A percentile compares a stretch with the other conserved stretches of the same genome.
Conservation (phyloP, 257 asterid genomes). For the Salvia splendens region DNA sequence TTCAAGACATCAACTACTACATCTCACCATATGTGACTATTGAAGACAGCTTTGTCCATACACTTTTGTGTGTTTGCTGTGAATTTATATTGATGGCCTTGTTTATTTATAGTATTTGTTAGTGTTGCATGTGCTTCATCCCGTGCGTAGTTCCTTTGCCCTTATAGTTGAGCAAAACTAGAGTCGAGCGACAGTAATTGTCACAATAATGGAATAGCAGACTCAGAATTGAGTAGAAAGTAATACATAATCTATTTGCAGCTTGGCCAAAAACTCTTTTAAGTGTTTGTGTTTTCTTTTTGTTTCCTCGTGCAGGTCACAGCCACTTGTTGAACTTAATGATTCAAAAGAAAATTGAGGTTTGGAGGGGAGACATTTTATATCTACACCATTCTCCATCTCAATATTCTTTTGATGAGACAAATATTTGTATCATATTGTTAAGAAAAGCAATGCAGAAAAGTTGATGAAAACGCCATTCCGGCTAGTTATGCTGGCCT, state of each 20-base stretch:
- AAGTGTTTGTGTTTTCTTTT: background rate
- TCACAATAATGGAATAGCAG: background rate
- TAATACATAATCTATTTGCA: slow-evolving; percentile 2
- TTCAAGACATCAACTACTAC: slow-evolving; percentile 12
- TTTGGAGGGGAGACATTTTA: slow-evolving; percentile 26
- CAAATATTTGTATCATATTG: slow-evolving; percentile 35
- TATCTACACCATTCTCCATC: slow-evolving; percentile 29
- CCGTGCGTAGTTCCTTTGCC: background rate
- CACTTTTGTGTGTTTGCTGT: slow-evolving; percentile 7
- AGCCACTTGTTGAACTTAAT: slow-evolving; percentile 46
- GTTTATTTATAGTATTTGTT: background rate
- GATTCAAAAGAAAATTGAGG: slow-evolving; percentile 45
- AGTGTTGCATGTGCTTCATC: slow-evolving; percentile 1
- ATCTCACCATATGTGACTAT: background rate
- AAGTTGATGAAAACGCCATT: slow-evolving; percentile 21
- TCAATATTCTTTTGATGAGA: slow-evolving; percentile 4
- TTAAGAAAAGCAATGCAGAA: slow-evolving; percentile 26
- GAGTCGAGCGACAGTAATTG: background rate
- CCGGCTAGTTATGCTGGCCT: slow-evolving; percentile 4
- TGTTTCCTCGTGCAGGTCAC: slow-evolving; percentile 53
- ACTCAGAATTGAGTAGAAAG: background rate
- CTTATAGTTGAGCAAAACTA: background rate
- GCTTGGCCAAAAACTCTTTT: background rate
- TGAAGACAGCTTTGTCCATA: background rate
- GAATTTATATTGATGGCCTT: background rate